These are phyloP conservation scores for Calocera cornea DNA, from an alignment of 768 basidiomycete species.

Conservation along the genomic window DNA sequence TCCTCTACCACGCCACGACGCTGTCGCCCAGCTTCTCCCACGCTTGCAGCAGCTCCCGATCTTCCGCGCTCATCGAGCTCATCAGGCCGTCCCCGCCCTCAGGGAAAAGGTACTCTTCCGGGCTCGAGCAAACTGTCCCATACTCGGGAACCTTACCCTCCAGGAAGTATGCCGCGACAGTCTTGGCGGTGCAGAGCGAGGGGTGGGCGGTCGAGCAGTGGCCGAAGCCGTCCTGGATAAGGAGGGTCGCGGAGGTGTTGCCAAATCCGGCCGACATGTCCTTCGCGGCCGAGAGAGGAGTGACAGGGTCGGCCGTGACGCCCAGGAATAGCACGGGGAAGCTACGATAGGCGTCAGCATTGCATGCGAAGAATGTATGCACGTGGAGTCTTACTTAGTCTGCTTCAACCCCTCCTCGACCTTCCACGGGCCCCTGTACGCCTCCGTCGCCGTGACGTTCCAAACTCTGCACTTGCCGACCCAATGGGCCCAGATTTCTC, in stretches of 20 bases:
- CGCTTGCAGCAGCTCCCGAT: background rate
- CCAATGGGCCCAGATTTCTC: conserved; percentile 13
- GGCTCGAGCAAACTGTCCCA: conserved; percentile 9
- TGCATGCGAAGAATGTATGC: too few species aligned
- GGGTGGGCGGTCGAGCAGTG: conserved; percentile 15
- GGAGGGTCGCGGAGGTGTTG: conserved; percentile 8
- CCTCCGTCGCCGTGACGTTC: conserved; percentile 1
- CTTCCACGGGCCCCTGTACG: conserved; percentile 13
- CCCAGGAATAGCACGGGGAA: conserved; percentile 15
- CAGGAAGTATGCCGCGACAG: conserved; percentile 11
- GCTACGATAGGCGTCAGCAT: too few species aligned
- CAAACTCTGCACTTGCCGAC: conserved; percentile 11
- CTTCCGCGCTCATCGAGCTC: background rate
- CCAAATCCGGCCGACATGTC: conserved; percentile 11
- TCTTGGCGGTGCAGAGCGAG: conserved; percentile 13
- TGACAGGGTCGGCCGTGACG: conserved; percentile 15
- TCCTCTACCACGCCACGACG: background rate
- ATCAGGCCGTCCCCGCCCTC: background rate
- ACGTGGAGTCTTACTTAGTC: too few species aligned
- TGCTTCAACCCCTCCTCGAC: conserved; percentile 12
- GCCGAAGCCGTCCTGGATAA: conserved; percentile 12
- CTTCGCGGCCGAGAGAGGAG: conserved; percentile 11
- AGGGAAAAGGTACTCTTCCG: conserved; percentile 13
- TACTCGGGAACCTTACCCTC: conserved; percentile 10
- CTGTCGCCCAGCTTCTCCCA: background rate